Evolutionary conservation across 1,139 yeast genomes (phyloP).

Genomic region (Candida sanyaensis): DNA sequence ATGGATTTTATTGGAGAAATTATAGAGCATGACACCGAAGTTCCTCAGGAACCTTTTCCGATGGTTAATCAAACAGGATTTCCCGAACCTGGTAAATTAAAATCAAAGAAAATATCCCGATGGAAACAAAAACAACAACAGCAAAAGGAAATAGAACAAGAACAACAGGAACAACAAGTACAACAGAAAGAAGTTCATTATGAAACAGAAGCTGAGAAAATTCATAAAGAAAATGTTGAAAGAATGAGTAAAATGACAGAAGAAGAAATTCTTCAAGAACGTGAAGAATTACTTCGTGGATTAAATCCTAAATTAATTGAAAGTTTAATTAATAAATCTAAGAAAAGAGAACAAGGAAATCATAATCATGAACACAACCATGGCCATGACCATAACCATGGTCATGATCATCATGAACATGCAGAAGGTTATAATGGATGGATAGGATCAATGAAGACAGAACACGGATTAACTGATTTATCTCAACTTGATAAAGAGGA

Average conservation of each 20-base stretch:
- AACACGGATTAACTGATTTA: slow-evolving; percentile 33
- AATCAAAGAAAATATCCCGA: slow-evolving; percentile 24
- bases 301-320: slow-evolving; percentile 72
- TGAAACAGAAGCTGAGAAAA: slow-evolving; percentile 60
- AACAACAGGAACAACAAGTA: slow-evolving; percentile 1
- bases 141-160: slow-evolving; percentile 4
- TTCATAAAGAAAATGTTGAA: slow-evolving; percentile 75
- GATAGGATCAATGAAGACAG: slow-evolving; percentile 65
- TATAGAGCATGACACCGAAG: slow-evolving; percentile 60
- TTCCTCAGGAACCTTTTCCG: slow-evolving; percentile 28
- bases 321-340: slow-evolving; percentile 49
- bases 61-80: slow-evolving; percentile 35
- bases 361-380: slow-evolving; percentile 17
- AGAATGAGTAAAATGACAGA: slow-evolving; percentile 62
- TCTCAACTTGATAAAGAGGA: slow-evolving; percentile 39
- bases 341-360: slow-evolving; percentile 24
- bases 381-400: slow-evolving; percentile 16
- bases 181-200: slow-evolving; percentile 4
- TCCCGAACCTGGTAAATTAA: slow-evolving; percentile 37
- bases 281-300: slow-evolving; percentile 62
- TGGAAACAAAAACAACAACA: slow-evolving; percentile 21
- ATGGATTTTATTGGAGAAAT: slow-evolving; percentile 81
- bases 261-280: slow-evolving; percentile 65
- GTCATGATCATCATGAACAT: slow-evolving; percentile 42
- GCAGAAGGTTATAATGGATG: slow-evolving; percentile 72